Conservation (phyloP, 2,329 filamentous ascomycete genomes). For the Fusarium burgessii region DNA sequence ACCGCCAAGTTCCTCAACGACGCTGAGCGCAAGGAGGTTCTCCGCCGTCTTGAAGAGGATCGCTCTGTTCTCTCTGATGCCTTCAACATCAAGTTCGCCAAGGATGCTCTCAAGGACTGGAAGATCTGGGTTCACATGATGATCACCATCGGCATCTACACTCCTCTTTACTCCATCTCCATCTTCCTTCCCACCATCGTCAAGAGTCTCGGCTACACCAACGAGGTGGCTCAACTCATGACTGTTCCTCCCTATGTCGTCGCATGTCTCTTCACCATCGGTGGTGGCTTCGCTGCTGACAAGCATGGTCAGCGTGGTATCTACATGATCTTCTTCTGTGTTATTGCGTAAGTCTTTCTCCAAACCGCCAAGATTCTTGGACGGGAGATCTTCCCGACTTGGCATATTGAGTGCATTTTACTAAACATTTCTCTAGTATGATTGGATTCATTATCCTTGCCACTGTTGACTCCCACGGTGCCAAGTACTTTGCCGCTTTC, state of each 20-base stretch:
- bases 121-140: slow-evolving; percentile 67
- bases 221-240: slow-evolving; percentile 55
- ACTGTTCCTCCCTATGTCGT: slow-evolving; percentile 54
- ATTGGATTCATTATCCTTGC: slow-evolving; percentile 51
- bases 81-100: slow-evolving; percentile 66
- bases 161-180: slow-evolving; percentile 54
- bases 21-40: slow-evolving; percentile 58
- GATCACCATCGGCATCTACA: slow-evolving; percentile 70
- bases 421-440: slow-evolving; percentile 46
- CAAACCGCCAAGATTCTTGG: slow-evolving; percentile 14
- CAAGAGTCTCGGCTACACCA: slow-evolving; percentile 52
- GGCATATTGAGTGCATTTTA: background rate
- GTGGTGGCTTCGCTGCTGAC: slow-evolving; percentile 59
- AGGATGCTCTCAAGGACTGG: slow-evolving; percentile 70
- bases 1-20: slow-evolving; percentile 62
- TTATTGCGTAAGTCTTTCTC: slow-evolving; percentile 48
- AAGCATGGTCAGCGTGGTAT: slow-evolving; percentile 52
- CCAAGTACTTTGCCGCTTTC: slow-evolving; percentile 63
- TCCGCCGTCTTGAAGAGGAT: slow-evolving; percentile 58
- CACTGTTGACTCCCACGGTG: slow-evolving; percentile 50
- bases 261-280: slow-evolving; percentile 53
- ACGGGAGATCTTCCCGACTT: slow-evolving; percentile 20
- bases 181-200: slow-evolving; percentile 55
- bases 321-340: slow-evolving; percentile 54
- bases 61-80: slow-evolving; percentile 65